Percentiles rank a stretch among this genome's conserved stretches.
Evolutionary conservation across 176 grass and related monocot genomes (phyloP).

Genomic region (Aegilops bicornis): DNA sequence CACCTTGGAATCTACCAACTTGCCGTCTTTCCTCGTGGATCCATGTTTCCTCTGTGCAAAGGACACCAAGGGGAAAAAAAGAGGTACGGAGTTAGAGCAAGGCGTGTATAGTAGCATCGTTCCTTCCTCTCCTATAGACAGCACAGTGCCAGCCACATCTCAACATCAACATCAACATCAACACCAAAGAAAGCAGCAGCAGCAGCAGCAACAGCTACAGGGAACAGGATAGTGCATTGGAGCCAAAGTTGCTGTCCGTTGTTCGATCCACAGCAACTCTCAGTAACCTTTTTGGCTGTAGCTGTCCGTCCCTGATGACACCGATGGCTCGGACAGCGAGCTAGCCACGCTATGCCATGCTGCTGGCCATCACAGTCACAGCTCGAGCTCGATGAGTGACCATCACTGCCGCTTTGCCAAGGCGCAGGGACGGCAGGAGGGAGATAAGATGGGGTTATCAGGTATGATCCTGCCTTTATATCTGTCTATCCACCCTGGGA

Average conservation of each 20-base stretch:
- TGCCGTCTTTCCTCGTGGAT: slow-evolving; percentile 76
- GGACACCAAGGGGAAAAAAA: background rate
- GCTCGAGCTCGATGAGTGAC: background rate
- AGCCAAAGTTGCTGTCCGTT: slow-evolving; percentile 43
- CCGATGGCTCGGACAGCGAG: slow-evolving; percentile 32
- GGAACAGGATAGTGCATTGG: slow-evolving; percentile 14
- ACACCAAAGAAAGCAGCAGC: slow-evolving; percentile 10
- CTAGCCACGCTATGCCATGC: background rate
- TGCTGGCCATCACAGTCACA: background rate
- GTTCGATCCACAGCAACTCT: slow-evolving; percentile 9
- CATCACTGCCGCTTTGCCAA: slow-evolving; percentile 10
- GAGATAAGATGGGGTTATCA: slow-evolving; percentile 29
- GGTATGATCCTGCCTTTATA: slow-evolving; percentile 24
- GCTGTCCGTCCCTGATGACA: slow-evolving; percentile 48
- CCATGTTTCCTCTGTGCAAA: slow-evolving; percentile 71
- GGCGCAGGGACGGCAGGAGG: background rate
- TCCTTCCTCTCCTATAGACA: slow-evolving; percentile 17
- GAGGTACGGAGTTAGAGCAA: slow-evolving; percentile 19
- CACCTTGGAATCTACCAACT: slow-evolving; percentile 80
- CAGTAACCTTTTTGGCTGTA: slow-evolving; percentile 33
- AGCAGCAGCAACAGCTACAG: slow-evolving; percentile 18
- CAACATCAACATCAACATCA: slow-evolving; percentile 6
- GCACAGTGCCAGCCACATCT: slow-evolving; percentile 30
- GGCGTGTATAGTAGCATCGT: background rate
- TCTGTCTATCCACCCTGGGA: background rate